A percentile compares a stretch with the other conserved stretches of the same genome.
These are phyloP conservation scores for Cercospora sp. DNA, from an alignment of 2,329 filamentous ascomycete genomes.

Conservation along the genomic window DNA sequence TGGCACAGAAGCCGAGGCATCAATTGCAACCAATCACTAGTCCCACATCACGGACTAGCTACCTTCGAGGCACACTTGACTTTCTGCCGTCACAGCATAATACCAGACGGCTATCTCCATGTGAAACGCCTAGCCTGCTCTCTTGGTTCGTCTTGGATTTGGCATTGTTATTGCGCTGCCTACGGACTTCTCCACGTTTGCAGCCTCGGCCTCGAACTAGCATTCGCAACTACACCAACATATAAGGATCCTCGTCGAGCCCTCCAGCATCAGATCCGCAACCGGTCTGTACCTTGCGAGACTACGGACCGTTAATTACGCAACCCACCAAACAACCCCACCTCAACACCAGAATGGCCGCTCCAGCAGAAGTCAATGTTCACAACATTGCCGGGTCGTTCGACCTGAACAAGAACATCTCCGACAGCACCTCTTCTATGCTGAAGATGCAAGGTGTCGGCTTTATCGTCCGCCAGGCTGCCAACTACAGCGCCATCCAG, in stretches of 20 bases:
- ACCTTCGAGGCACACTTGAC: neutral
- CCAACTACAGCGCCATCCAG: slow-evolving; percentile 68
- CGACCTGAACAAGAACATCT: slow-evolving; percentile 74
- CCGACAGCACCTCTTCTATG: slow-evolving; percentile 66
- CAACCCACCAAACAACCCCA: neutral
- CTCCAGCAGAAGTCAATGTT: slow-evolving; percentile 66
- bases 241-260: slow-evolving; percentile 1
- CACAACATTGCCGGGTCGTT: slow-evolving; percentile 70
- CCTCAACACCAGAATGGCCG: slow-evolving; percentile 62
- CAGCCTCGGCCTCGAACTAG: slow-evolving; percentile 8
- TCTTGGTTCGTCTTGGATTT: slow-evolving; percentile 2
- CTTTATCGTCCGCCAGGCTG: slow-evolving; percentile 49
- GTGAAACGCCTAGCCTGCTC: neutral
- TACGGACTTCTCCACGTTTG: slow-evolving; percentile 14
- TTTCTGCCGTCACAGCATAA: neutral
- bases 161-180: slow-evolving; percentile 7
- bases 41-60: neutral
- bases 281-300: slow-evolving; percentile 17
- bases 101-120: slow-evolving; percentile 8
- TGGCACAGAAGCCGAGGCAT: slow-evolving; percentile 11
- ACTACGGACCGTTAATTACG: slow-evolving; percentile 8
- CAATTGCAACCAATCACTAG: neutral
- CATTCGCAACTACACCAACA: neutral
- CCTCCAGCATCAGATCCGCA: neutral
- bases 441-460: slow-evolving; percentile 60